phyloP scores from a whole-genome alignment of 495 filamentous ascomycete species.

The Talaromyces wortmannii region DNA sequence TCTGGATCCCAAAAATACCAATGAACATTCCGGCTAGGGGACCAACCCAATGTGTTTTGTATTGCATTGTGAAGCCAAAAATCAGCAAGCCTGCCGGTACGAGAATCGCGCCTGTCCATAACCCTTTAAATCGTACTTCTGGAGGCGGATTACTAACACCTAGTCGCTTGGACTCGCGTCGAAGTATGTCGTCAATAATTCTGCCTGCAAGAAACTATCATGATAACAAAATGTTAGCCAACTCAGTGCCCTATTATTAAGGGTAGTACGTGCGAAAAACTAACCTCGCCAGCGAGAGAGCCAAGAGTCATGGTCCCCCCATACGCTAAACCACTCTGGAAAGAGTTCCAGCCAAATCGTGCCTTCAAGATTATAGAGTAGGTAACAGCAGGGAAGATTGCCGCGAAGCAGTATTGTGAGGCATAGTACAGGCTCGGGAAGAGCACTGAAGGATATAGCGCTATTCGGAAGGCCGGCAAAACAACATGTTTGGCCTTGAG shows the following conservation, averaged over 20 bases:
- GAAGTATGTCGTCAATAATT: not conserved
- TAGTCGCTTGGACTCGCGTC: not conserved
- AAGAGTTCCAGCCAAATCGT: not conserved
- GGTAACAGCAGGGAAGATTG: not conserved
- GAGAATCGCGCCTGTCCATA: constrained; percentile 4
- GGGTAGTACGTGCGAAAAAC: not conserved
- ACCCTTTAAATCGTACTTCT: constrained; percentile 2
- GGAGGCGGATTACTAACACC: not conserved
- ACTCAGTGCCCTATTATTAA: not conserved
- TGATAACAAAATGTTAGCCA: not conserved
- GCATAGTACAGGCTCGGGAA: constrained; percentile 3
- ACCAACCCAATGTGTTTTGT: not conserved
- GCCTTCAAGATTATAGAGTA: not conserved
- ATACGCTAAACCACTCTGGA: not conserved
- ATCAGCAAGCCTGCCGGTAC: not conserved
- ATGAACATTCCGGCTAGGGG: not conserved
- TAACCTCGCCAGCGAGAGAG: not conserved
- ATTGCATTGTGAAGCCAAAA: constrained; percentile 1
- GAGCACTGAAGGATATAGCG: constrained; percentile 1
- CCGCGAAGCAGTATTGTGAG: constrained; percentile 1
- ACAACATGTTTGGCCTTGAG: constrained; percentile 4
- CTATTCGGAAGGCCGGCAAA: constrained; percentile 1
- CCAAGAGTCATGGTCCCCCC: not conserved
- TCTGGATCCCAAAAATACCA: not conserved
- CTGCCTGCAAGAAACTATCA: not conserved